Evolutionary conservation across 1,284 basidiomycete species (phyloP).

Genomic region (Wolfiporia cocos): DNA sequence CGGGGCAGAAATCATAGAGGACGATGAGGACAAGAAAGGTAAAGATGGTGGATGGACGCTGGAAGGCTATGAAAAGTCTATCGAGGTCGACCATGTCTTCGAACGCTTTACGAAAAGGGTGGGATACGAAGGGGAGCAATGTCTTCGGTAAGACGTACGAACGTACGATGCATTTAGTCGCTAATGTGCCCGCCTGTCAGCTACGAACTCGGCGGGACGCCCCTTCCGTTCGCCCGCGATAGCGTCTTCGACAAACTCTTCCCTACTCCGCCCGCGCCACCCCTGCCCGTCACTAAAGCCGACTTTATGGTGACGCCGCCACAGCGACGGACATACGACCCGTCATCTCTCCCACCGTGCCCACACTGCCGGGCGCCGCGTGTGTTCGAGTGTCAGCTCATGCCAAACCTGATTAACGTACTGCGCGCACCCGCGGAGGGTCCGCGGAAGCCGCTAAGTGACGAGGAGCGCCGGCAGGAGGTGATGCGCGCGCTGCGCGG

Average conservation of each 20-base stretch:
- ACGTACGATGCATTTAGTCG: background rate
- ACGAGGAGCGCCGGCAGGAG: constrained; percentile 53
- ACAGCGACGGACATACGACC: constrained; percentile 43
- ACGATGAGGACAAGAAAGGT: constrained; percentile 31
- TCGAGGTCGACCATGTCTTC: constrained; percentile 72
- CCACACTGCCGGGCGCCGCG: constrained; percentile 51
- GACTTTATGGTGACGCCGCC: constrained; percentile 46
- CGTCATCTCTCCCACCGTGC: constrained; percentile 47
- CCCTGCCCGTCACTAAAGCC: constrained; percentile 48
- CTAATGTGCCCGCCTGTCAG: constrained; percentile 30
- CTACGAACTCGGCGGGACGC: constrained; percentile 70
- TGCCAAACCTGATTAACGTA: constrained; percentile 82
- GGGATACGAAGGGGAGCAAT: constrained; percentile 64
- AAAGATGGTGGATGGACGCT: constrained; percentile 51
- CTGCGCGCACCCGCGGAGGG: constrained; percentile 29
- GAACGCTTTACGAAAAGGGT: constrained; percentile 73
- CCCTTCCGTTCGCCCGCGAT: constrained; percentile 71
- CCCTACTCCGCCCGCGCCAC: constrained; percentile 40
- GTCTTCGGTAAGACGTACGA: constrained; percentile 51
- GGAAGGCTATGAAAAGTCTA: constrained; percentile 75
- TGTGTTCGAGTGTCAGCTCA: constrained; percentile 80
- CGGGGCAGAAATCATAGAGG: constrained; percentile 35
- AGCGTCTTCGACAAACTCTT: constrained; percentile 64
- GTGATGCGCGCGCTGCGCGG: constrained; percentile 47
- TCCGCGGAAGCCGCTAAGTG: constrained; percentile 34